Base-by-base conservation (phyloP, 345 rosid species). In the Dipteronia dyeriana region DNA sequence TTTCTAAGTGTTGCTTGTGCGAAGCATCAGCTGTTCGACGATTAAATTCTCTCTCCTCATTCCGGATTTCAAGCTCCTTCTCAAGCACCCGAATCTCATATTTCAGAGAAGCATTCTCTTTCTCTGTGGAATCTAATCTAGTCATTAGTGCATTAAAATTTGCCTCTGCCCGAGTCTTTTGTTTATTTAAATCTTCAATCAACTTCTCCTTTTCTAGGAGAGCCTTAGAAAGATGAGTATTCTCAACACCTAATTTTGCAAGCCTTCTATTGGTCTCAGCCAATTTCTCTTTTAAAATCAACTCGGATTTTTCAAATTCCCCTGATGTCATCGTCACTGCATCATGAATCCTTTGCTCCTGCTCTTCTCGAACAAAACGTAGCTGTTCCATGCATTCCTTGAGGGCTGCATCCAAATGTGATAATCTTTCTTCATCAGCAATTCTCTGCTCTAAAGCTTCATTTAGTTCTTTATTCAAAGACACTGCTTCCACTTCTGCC, bases 31-130 rank as follows among this genome's bases (percentile, higher is more conserved):
- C 81, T 9, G 90, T 82, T 85, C 91, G 85, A 71, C 86, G 89
- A 20, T 85, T 91, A 78, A 94, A 94, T 78, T 96, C 99, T 83
- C 91, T 91, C 85, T 96, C 98, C 79, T 96, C 97, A 53, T 88
- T 94, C 75, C 97, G 80, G 77, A 96, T 89, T 88, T 96, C 98
- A 3, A 93, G 91, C 79, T 96, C 99, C 90, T 93, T 96, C 85
- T 89, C 93, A 34, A 96, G 84, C 65, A 96, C 91, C 45, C 89
- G 84, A 56, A 94, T 89, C 84, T 96, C 98, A 43, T 93, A 96
- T 71, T 80, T 90, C 84, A 96, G 79, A 5, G 98, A 91, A 82
- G 84, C 83, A 57, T 86, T 90, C 14, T 90, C 92, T 85, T 90
- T 92, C 76, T 96, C 95, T 19, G 83, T 86, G 20, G 92, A 87